phyloP scores from a whole-genome alignment of 371 early-diverging fungal species.

The Dichotomocladium elegans region DNA sequence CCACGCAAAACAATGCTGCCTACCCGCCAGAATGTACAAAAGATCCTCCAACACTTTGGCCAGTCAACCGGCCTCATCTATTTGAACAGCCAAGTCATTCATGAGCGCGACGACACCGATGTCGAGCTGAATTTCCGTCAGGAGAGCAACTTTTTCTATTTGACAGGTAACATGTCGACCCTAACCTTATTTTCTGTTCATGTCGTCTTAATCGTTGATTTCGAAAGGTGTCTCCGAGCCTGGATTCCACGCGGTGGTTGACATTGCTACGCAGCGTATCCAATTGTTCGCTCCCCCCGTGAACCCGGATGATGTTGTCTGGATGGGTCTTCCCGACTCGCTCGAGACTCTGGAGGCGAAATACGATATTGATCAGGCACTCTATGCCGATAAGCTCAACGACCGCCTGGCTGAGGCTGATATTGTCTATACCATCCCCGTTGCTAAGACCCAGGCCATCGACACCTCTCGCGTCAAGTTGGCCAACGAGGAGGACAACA shows the following conservation, averaged over 20 bases:
- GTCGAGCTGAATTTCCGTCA: slow-evolving; percentile 79
- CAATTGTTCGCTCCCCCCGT: slow-evolving; percentile 68
- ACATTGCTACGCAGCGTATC: slow-evolving; percentile 59
- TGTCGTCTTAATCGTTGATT: not conserved
- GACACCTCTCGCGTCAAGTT: slow-evolving; percentile 9
- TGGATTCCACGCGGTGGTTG: slow-evolving; percentile 68
- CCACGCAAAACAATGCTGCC: slow-evolving; percentile 27
- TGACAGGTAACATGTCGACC: slow-evolving; percentile 41
- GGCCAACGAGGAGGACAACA: slow-evolving; percentile 22
- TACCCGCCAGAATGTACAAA: slow-evolving; percentile 61
- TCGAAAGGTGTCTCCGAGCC: slow-evolving; percentile 65
- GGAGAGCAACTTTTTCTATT: slow-evolving; percentile 79
- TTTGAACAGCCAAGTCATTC: slow-evolving; percentile 59
- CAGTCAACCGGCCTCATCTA: slow-evolving; percentile 62
- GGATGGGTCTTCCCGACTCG: slow-evolving; percentile 73
- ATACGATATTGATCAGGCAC: slow-evolving; percentile 65
- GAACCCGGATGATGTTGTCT: slow-evolving; percentile 76
- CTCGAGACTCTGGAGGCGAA: slow-evolving; percentile 40
- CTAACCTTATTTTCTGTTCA: too few relatives aligned
- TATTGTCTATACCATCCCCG: slow-evolving; percentile 35
- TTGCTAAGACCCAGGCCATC: slow-evolving; percentile 12
- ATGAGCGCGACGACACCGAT: slow-evolving; percentile 73
- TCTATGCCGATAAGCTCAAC: slow-evolving; percentile 38
- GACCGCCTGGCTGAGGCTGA: slow-evolving; percentile 22
- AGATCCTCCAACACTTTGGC: slow-evolving; percentile 58